Percentiles rank a stretch among this genome's conserved stretches.
These are phyloP conservation scores for Pseudogymnoascus sp. DNA, from an alignment of 2,329 filamentous ascomycete species.

Conservation along the genomic window DNA sequence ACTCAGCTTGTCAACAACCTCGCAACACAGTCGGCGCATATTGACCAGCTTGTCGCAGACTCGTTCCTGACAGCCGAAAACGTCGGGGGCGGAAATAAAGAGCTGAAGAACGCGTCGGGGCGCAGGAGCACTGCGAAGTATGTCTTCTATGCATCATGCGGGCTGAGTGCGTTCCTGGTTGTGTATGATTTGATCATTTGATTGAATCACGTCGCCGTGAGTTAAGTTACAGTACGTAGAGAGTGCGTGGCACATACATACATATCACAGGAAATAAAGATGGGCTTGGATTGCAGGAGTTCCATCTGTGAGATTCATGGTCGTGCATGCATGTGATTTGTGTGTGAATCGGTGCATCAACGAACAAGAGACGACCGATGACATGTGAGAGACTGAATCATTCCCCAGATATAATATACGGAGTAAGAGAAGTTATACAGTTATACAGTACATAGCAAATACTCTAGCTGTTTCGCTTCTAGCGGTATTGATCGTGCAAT, in stretches of 20 bases:
- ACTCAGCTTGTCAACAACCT: slow-evolving; percentile 82
- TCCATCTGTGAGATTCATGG: neutral
- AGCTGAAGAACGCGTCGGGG: slow-evolving; percentile 77
- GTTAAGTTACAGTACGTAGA: neutral
- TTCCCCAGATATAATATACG: slow-evolving; percentile 1
- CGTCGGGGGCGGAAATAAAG: slow-evolving; percentile 80
- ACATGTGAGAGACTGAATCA: neutral
- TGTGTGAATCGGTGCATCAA: neutral
- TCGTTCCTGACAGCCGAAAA: slow-evolving; percentile 78
- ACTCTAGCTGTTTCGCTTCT: neutral
- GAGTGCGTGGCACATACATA: neutral
- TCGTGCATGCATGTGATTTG: slow-evolving; percentile 4
- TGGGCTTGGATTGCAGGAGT: neutral
- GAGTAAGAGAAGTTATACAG: neutral
- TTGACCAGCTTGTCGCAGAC: slow-evolving; percentile 81
- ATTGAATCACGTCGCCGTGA: neutral
- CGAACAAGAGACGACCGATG: neutral
- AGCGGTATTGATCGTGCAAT: neutral
- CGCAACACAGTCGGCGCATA: slow-evolving; percentile 77
- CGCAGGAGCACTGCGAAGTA: slow-evolving; percentile 66
- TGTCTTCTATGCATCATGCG: slow-evolving; percentile 74
- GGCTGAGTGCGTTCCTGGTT: slow-evolving; percentile 67
- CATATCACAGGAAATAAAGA: neutral
- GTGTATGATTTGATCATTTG: slow-evolving; percentile 68
- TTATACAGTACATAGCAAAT: neutral